Evolutionary conservation across 2,329 filamentous ascomycete genomes (phyloP), one percentile per base, ranked within the genome.

Genomic region (Aspergillus sp.): DNA sequence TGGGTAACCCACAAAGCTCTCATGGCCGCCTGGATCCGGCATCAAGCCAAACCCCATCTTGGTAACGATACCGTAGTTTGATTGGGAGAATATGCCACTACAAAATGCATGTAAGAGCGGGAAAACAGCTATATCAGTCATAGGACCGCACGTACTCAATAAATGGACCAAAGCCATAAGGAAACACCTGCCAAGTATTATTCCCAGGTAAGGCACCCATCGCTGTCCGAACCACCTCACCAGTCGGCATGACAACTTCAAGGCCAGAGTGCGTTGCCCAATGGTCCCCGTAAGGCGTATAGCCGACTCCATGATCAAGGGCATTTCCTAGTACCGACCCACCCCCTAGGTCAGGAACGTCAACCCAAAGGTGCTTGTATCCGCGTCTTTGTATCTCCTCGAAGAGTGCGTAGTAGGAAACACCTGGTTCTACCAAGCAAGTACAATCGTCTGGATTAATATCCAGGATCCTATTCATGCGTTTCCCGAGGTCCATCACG

Each of bases 341-440:
- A n/a, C 77, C 73, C 12, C 77, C 76, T 6, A 80, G n/a, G 14
- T 52, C 60, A 25, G 64, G 60, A 8, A 50, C 51, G 40, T 56
- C 27, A 6, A 59, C 75, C 69, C n/a, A 83, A 67, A 52, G 44
- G 23, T 39, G 31, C 6, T 31, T 11, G 27, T 49, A 35, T 3
- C 41, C 33, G 5, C 15, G 3, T 3, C n/a, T 17, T 31, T 57
- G 47, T 6, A 55, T 31, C 23, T 81, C 75, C n/a, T 83, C 75
- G 59, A 84, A 76, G 7, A 85, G 70, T 27, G 76, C 76, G 55
- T 79, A 77, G 63, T 79, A 85, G 0, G 82, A 81, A 0, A 85
- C 83, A 1, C 83, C 83, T 0, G 83, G 83, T 64, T 85, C 82
- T 4, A 86, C 75, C 0, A 85, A 80, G 55, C 75, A 82, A 19